These are phyloP conservation scores for Adenanthera pavonina DNA, from an alignment of 306 rosid species.

Conservation along the genomic window DNA sequence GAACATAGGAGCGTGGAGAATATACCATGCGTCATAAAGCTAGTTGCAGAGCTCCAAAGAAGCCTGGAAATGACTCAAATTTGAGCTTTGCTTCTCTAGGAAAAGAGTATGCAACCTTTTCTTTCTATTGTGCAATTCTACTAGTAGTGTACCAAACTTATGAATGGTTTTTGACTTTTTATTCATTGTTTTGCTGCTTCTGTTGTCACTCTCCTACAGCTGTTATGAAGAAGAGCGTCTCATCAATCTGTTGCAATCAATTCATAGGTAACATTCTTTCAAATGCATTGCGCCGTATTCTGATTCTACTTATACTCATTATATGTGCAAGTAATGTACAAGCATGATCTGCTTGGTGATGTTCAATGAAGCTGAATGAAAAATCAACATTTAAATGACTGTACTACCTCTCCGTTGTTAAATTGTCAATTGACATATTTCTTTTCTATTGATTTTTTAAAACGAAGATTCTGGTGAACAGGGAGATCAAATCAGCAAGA, in stretches of 20 bases:
- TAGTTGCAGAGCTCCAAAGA: conserved; percentile 41
- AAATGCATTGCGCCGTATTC: not conserved
- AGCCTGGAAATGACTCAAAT: conserved; percentile 33
- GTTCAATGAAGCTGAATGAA: conserved; percentile 25
- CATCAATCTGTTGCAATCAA: conserved; percentile 58
- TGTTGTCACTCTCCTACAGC: conserved; percentile 33
- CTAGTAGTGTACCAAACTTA: not conserved
- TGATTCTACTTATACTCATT: not conserved
- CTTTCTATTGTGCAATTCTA: not conserved
- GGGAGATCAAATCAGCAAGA: conserved; percentile 64
- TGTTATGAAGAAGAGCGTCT: conserved; percentile 60
- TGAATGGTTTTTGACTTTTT: conserved; percentile 9
- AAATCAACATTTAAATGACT: conserved; percentile 21
- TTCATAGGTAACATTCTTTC: conserved; percentile 52
- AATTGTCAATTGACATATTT: not conserved
- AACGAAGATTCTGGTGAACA: conserved; percentile 38
- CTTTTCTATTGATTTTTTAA: conserved; percentile 18
- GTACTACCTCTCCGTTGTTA: not conserved
- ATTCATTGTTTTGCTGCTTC: conserved; percentile 5
- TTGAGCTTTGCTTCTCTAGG: conserved; percentile 14
- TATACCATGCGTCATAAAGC: conserved; percentile 37
- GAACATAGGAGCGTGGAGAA: conserved; percentile 20
- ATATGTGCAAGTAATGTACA: not conserved
- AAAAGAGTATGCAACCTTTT: conserved; percentile 39
- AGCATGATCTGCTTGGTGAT: conserved; percentile 10